These are phyloP conservation scores for Cladophialophora bantiana DNA, from an alignment of 2,329 filamentous ascomycete species.

Conservation along the genomic window DNA sequence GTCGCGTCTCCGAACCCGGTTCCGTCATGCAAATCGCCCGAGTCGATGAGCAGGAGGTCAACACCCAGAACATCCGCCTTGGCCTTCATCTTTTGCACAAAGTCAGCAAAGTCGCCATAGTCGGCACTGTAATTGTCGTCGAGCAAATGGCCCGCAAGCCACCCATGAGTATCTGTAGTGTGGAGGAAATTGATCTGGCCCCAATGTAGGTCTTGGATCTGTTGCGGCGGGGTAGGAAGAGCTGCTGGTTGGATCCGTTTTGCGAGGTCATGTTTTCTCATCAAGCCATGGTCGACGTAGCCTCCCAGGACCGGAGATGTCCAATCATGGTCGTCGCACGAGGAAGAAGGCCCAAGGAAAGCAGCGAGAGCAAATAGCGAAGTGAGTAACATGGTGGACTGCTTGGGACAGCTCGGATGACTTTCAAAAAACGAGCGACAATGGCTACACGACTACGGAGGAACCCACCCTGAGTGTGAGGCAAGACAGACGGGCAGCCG, in stretches of 20 bases:
- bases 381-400: constrained; percentile 29
- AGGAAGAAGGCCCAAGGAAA: constrained; percentile 14
- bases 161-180: constrained; percentile 94
- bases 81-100: constrained; percentile 65
- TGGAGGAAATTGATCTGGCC: constrained; percentile 72
- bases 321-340: constrained; percentile 40
- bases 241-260: constrained; percentile 39
- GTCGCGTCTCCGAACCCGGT: constrained; percentile 69
- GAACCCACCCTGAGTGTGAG: background rate
- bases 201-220: constrained; percentile 59
- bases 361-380: constrained; percentile 21
- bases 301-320: constrained; percentile 38
- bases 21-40: constrained; percentile 70
- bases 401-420: background rate
- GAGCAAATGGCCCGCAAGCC: constrained; percentile 90
- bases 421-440: background rate
- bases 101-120: constrained; percentile 70
- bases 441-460: background rate
- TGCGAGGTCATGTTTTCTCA: constrained; percentile 36
- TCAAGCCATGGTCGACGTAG: constrained; percentile 37
- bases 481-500: background rate
- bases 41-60: constrained; percentile 67
- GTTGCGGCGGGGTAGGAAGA: constrained; percentile 32
- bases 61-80: constrained; percentile 64
- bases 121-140: constrained; percentile 85